Evolutionary conservation across 306 rosid genomes (phyloP).

Genomic region (Aeschynomene evenia): DNA sequence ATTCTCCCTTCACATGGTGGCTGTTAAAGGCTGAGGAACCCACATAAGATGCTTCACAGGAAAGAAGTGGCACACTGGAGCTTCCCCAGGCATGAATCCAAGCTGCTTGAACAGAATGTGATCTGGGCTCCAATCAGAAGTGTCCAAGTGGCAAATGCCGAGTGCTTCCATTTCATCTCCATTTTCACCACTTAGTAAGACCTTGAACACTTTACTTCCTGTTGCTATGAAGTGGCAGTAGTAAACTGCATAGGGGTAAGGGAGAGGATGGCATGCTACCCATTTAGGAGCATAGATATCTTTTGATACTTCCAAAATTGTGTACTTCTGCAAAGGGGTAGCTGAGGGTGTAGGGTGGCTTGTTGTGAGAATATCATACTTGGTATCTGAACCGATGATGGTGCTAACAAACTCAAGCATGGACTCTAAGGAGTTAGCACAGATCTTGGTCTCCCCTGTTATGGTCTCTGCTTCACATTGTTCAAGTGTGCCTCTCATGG

Average conservation of each 20-base stretch:
- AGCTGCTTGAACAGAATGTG: constrained; percentile 37
- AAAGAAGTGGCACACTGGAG: constrained; percentile 60
- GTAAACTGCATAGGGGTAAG: constrained; percentile 52
- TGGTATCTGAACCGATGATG: constrained; percentile 33
- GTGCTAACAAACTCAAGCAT: constrained; percentile 36
- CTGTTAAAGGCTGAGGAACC: constrained; percentile 42
- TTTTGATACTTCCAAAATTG: constrained; percentile 39
- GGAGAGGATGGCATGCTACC: constrained; percentile 55
- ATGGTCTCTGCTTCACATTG: constrained; percentile 41
- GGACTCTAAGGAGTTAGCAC: constrained; percentile 62
- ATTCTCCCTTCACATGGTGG: constrained; percentile 29
- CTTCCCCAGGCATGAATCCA: constrained; percentile 40
- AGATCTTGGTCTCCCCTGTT: constrained; percentile 51
- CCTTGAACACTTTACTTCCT: constrained; percentile 55
- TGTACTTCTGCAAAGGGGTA: constrained; percentile 40
- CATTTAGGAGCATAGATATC: constrained; percentile 53
- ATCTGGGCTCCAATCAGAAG: constrained; percentile 54
- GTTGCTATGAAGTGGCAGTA: constrained; percentile 54
- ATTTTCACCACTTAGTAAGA: constrained; percentile 41
- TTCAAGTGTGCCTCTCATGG: constrained; percentile 42
- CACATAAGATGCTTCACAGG: constrained; percentile 57
- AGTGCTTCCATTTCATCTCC: constrained; percentile 52
- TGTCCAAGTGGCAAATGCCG: constrained; percentile 62
- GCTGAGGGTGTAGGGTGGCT: constrained; percentile 37
- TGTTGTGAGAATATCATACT: constrained; percentile 36